Percentiles rank a stretch among this genome's conserved stretches.
These are phyloP conservation scores for Rachicladosporium sp. DNA, from an alignment of 2,329 filamentous ascomycete species.

Conservation along the genomic window DNA sequence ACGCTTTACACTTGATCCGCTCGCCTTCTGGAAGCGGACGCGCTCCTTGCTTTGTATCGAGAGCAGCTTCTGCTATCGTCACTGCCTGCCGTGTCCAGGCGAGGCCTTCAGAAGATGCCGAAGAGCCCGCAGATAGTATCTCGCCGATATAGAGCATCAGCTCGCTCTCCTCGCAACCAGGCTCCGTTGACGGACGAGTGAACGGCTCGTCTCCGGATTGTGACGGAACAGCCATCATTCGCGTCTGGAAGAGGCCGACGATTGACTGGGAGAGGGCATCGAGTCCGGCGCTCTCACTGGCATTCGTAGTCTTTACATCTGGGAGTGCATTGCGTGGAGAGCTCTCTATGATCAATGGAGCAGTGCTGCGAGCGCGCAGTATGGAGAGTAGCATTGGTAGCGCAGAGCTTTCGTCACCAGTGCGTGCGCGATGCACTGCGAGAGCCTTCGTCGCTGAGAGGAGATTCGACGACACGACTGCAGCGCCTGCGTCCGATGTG, in stretches of 20 bases:
- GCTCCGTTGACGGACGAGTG: slow-evolving; percentile 42
- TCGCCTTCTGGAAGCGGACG: slow-evolving; percentile 29
- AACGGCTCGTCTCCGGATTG: slow-evolving; percentile 58
- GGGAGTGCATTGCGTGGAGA: too few species aligned
- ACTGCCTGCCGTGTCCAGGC: slow-evolving; percentile 86
- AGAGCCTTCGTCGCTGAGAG: slow-evolving; percentile 63
- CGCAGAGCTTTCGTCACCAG: slow-evolving; percentile 53
- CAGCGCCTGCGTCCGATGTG: slow-evolving; percentile 26
- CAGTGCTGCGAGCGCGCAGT: slow-evolving; percentile 58
- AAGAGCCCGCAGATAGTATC: slow-evolving; percentile 64
- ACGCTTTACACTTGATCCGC: slow-evolving; percentile 55
- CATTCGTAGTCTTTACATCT: slow-evolving; percentile 10
- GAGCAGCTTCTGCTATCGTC: slow-evolving; percentile 55
- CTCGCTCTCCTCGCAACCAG: slow-evolving; percentile 69
- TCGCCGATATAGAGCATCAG: slow-evolving; percentile 87
- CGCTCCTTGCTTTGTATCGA: slow-evolving; percentile 12
- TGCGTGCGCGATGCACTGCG: slow-evolving; percentile 63
- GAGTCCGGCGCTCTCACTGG: slow-evolving; percentile 12
- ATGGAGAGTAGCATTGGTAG: slow-evolving; percentile 78
- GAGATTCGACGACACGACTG: slow-evolving; percentile 54
- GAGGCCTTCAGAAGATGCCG: slow-evolving; percentile 50
- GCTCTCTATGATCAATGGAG: slow-evolving; percentile 30
- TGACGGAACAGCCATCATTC: slow-evolving; percentile 55
- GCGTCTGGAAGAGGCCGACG: slow-evolving; percentile 24
- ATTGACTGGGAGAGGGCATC: slow-evolving; percentile 18